These are phyloP conservation scores for Curvularia verruculosa DNA, from an alignment of 2,329 filamentous ascomycete species.

Conservation along the genomic window DNA sequence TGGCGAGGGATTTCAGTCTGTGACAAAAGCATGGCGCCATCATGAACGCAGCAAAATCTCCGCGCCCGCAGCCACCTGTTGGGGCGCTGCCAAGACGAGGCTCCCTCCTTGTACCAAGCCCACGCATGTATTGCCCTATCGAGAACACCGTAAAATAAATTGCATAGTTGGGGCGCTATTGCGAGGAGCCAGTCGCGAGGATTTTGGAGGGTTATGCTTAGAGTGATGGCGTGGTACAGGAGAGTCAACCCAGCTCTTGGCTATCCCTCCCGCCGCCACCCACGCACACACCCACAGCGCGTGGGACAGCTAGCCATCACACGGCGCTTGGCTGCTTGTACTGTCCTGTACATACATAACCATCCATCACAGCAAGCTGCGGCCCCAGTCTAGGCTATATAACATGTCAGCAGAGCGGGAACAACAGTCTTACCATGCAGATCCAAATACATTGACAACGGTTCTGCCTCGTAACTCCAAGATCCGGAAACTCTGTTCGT, in stretches of 20 bases:
- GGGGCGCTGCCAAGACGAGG: conserved; percentile 17
- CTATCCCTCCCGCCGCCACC: conserved; percentile 12
- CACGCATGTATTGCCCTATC: neutral
- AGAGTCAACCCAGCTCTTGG: neutral
- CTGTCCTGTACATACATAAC: no score
- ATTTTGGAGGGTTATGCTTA: neutral
- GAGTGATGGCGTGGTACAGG: neutral
- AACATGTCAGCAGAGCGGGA: conserved; percentile 18
- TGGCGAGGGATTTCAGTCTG: conserved; percentile 1
- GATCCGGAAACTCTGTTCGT: conserved; percentile 25
- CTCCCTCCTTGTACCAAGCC: conserved; percentile 10
- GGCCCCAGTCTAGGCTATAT: conserved; percentile 24
- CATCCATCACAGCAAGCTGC: conserved; percentile 24
- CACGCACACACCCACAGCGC: conserved; percentile 13
- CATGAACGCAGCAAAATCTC: conserved; percentile 7
- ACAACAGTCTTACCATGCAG: conserved; percentile 8
- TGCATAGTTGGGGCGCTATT: neutral
- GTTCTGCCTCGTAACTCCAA: conserved; percentile 33
- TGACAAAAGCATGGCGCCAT: conserved; percentile 3
- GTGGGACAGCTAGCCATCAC: conserved; percentile 31
- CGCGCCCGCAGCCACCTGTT: conserved; percentile 4
- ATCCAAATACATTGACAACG: conserved; percentile 34
- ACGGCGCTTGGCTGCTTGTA: conserved; percentile 32
- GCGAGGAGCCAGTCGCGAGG: neutral
- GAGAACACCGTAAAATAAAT: neutral